Evolutionary conservation across 2,329 filamentous ascomycete genomes (phyloP).

Genomic region (Pezicula carpinea): DNA sequence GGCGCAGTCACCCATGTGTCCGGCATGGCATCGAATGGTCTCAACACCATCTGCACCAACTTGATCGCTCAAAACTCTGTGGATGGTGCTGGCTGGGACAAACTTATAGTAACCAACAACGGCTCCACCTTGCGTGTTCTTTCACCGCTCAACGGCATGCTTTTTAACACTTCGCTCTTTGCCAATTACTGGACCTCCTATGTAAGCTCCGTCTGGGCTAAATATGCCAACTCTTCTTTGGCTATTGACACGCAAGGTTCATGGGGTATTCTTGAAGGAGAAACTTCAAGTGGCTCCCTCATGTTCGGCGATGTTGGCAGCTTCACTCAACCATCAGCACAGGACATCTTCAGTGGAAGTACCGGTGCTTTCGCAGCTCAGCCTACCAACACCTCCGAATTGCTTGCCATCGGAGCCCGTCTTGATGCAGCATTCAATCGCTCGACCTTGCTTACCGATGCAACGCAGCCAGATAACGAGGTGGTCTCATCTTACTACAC

Average conservation of each 20-base stretch:
- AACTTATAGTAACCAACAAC: slow-evolving; percentile 34
- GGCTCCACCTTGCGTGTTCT: slow-evolving; percentile 35
- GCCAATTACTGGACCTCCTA: slow-evolving; percentile 39
- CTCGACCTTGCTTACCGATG: slow-evolving; percentile 55
- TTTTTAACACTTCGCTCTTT: slow-evolving; percentile 35
- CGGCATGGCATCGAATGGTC: slow-evolving; percentile 51
- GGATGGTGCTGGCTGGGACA: slow-evolving; percentile 58
- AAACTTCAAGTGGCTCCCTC: slow-evolving; percentile 19
- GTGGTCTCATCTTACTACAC: slow-evolving; percentile 46
- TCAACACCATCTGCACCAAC: slow-evolving; percentile 48
- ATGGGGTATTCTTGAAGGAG: slow-evolving; percentile 40
- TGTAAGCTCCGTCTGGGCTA: slow-evolving; percentile 38
- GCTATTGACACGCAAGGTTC: slow-evolving; percentile 61
- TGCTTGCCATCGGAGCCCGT: slow-evolving; percentile 65
- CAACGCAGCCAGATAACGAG: slow-evolving; percentile 49
- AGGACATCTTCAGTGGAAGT: slow-evolving; percentile 64
- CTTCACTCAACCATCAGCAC: slow-evolving; percentile 53
- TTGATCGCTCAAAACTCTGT: slow-evolving; percentile 47
- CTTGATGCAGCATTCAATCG: slow-evolving; percentile 73
- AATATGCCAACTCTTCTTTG: slow-evolving; percentile 36
- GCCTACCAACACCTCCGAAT: slow-evolving; percentile 24
- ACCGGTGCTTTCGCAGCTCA: slow-evolving; percentile 51
- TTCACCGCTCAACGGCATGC: slow-evolving; percentile 33
- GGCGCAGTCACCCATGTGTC: slow-evolving; percentile 45
- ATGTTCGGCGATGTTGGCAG: slow-evolving; percentile 37